These are phyloP conservation scores for Penicillium lagena DNA, from an alignment of 495 filamentous ascomycete species.

Conservation along the genomic window DNA sequence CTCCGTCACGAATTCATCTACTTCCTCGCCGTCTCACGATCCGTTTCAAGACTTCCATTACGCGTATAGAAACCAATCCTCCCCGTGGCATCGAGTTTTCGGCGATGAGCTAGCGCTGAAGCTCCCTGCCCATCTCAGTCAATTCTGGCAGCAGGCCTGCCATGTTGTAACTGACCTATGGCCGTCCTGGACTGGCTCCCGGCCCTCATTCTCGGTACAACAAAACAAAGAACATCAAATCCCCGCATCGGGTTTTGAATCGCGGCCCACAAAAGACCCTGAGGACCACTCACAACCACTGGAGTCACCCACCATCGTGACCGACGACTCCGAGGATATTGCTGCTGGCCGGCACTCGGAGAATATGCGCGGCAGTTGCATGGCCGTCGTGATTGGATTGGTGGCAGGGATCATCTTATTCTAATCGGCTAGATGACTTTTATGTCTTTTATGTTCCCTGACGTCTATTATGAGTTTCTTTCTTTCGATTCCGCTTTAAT, in stretches of 20 bases:
- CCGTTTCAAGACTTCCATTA: too few relatives aligned
- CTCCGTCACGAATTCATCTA: conserved; percentile 10
- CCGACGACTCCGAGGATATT: conserved; percentile 19
- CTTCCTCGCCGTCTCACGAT: conserved; percentile 7
- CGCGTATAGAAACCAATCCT: conserved; percentile 1
- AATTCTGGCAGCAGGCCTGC: conserved; percentile 33
- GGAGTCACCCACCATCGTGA: background rate
- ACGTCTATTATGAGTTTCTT: conserved; percentile 19
- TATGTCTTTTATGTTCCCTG: conserved; percentile 7
- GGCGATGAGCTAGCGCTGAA: background rate
- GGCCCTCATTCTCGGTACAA: background rate
- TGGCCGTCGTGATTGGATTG: conserved; percentile 37
- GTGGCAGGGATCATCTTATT: conserved; percentile 40
- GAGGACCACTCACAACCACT: background rate
- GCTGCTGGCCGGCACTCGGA: conserved; percentile 20
- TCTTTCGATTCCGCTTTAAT: background rate
- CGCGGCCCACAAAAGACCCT: too few relatives aligned
- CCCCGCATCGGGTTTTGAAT: too few relatives aligned
- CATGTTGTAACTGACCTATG: conserved; percentile 10
- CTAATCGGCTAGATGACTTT: conserved; percentile 4
- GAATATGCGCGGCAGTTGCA: conserved; percentile 31
- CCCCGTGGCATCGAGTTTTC: background rate
- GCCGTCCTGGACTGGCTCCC: background rate
- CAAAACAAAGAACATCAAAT: background rate
- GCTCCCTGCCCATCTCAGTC: conserved; percentile 5